A percentile compares a stretch with the other conserved stretches of the same genome.
Conservation (phyloP, 2,329 filamentous ascomycete species). For the Myotisia sp. region DNA sequence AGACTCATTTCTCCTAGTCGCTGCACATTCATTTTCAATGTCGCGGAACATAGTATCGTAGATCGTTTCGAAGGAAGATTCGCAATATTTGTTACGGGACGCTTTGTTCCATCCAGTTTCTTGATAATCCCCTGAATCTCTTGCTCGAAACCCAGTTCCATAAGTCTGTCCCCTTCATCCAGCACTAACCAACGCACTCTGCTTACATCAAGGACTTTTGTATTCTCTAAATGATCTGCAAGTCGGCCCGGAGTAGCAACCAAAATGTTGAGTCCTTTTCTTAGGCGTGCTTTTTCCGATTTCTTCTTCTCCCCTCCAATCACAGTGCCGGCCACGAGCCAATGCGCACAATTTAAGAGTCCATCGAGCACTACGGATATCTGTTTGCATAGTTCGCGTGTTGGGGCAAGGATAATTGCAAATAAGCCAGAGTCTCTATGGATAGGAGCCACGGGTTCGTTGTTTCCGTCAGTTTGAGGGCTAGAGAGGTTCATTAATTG, state of each 20-base stretch:
- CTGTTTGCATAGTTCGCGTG: slow-evolving; percentile 85
- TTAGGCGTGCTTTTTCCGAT: slow-evolving; percentile 78
- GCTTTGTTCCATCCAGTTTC: slow-evolving; percentile 55
- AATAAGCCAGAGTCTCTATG: slow-evolving; percentile 81
- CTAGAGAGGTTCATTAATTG: slow-evolving; percentile 62
- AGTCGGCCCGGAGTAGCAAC: slow-evolving; percentile 88
- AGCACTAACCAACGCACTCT: slow-evolving; percentile 87
- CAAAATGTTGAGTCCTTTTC: slow-evolving; percentile 90
- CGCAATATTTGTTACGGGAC: slow-evolving; percentile 44
- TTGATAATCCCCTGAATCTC: slow-evolving; percentile 78
- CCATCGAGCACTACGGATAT: slow-evolving; percentile 77
- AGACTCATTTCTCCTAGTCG: slow-evolving; percentile 86
- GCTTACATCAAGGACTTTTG: slow-evolving; percentile 72
- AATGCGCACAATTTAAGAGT: slow-evolving; percentile 75
- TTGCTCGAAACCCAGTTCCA: slow-evolving; percentile 95
- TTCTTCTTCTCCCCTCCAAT: slow-evolving; percentile 59
- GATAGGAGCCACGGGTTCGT: slow-evolving; percentile 38
- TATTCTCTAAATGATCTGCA: slow-evolving; percentile 84
- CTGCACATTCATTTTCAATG: slow-evolving; percentile 95
- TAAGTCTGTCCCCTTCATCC: slow-evolving; percentile 92
- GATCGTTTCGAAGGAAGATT: slow-evolving; percentile 58
- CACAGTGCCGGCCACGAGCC: slow-evolving; percentile 83
- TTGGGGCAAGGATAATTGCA: slow-evolving; percentile 85
- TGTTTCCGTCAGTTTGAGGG: slow-evolving; percentile 30
- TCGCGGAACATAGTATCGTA: slow-evolving; percentile 88